These are phyloP conservation scores for Carex pumila DNA, from an alignment of 176 grass and related monocot species.

Conservation along the genomic window DNA sequence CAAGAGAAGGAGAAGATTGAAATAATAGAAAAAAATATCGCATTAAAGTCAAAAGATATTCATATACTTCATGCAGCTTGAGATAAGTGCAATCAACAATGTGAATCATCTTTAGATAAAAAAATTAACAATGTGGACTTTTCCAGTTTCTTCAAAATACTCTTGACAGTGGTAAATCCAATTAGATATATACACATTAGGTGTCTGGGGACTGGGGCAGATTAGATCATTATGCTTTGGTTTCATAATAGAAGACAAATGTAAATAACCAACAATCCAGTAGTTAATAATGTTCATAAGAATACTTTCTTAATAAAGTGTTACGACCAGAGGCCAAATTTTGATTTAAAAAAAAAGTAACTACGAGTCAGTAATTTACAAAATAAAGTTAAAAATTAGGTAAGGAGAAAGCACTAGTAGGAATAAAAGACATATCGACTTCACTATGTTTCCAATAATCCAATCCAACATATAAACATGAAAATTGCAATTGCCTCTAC, in stretches of 20 bases:
- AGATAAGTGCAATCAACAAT: not conserved
- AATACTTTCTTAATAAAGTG: not conserved
- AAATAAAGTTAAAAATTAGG: no score
- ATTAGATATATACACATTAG: not conserved
- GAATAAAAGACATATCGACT: no score
- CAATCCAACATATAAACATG: not conserved
- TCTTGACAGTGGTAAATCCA: not conserved
- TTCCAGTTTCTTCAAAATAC: not conserved
- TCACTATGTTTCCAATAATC: not conserved
- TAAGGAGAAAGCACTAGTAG: no score
- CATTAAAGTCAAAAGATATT: not conserved
- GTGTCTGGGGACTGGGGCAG: not conserved
- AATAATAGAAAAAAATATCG: not conserved
- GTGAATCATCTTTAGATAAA: not conserved
- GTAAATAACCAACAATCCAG: not conserved
- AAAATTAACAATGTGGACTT: not conserved
- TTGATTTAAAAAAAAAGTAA: not conserved
- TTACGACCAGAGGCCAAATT: not conserved
- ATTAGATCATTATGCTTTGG: not conserved
- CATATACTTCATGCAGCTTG: not conserved
- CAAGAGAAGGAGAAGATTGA: not conserved
- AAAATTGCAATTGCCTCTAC: not conserved
- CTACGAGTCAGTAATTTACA: no score
- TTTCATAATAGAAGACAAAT: not conserved
- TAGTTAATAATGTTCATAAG: not conserved